These are phyloP conservation scores for Drosera capensis DNA, from an alignment of 148 eudicot genomes.

Conservation along the genomic window DNA sequence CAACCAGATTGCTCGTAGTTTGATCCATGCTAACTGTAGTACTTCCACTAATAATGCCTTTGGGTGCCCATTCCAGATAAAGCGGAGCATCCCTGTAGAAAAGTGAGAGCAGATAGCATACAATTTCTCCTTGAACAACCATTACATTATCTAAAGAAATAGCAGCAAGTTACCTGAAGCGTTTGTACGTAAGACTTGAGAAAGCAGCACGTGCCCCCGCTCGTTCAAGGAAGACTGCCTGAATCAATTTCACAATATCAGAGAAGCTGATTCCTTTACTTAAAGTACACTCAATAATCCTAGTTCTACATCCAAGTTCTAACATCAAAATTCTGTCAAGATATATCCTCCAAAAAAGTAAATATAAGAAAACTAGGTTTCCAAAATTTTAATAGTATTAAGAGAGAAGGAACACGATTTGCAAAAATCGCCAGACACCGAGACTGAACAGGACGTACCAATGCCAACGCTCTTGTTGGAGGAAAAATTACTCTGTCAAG, in stretches of 20 bases:
- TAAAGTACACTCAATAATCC: no score
- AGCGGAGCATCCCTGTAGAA: constrained; percentile 62
- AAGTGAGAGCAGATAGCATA: not conserved
- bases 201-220: constrained; percentile 81
- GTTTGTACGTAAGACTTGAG: constrained; percentile 58
- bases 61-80: constrained; percentile 95
- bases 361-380: no score
- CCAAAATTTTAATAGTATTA: no score
- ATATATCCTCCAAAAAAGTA: no score
- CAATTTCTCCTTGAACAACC: not conserved
- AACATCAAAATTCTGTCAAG: no score
- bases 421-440: no score
- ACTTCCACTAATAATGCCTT: constrained; percentile 38
- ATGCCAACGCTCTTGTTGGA: constrained; percentile 69
- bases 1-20: constrained; percentile 14
- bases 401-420: no score
- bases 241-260: constrained; percentile 5
- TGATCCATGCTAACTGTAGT: constrained; percentile 12
- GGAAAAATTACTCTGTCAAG: constrained; percentile 89
- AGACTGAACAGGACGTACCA: constrained; percentile 32
- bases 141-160: not conserved
- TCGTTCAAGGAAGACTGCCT: constrained; percentile 87
- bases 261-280: no score
- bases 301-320: no score
- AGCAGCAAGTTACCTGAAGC: constrained; percentile 70